phyloP scores from a whole-genome alignment of 768 basidiomycete genomes.

The Russula sp. region DNA sequence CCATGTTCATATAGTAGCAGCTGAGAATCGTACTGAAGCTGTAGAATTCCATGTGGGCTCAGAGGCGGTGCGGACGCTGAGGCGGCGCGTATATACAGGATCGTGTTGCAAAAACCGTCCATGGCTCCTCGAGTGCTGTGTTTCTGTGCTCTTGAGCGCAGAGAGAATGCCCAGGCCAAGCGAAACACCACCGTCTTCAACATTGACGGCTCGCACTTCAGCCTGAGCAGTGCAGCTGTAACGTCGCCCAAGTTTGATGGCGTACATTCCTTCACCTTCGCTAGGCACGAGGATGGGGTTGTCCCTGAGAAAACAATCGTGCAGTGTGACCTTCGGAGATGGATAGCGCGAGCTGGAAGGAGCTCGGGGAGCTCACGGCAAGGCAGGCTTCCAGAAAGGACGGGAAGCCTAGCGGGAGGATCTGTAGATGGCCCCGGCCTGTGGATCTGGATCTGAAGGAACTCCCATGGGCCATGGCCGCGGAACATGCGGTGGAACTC shows the following conservation, averaged over 20 bases:
- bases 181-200: slow-evolving; percentile 47
- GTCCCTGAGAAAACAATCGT: too few relatives aligned
- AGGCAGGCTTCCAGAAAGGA: too few relatives aligned
- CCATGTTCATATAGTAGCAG: slow-evolving; percentile 46
- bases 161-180: slow-evolving; percentile 29
- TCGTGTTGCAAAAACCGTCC: slow-evolving; percentile 53
- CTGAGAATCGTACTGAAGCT: slow-evolving; percentile 62
- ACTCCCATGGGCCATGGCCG: too few relatives aligned
- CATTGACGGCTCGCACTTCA: slow-evolving; percentile 30
- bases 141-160: slow-evolving; percentile 49
- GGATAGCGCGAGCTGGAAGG: too few relatives aligned
- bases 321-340: too few relatives aligned
- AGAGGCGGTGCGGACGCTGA: slow-evolving; percentile 60
- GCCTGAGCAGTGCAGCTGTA: slow-evolving; percentile 26
- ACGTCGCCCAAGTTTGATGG: slow-evolving; percentile 62
- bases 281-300: too few relatives aligned
- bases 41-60: slow-evolving; percentile 68
- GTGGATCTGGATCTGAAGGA: too few relatives aligned
- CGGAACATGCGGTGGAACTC: too few relatives aligned
- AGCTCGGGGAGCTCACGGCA: too few relatives aligned
- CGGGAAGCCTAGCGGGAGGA: too few relatives aligned
- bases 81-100: slow-evolving; percentile 62
- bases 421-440: too few relatives aligned
- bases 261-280: too few relatives aligned
- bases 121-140: slow-evolving; percentile 71